A percentile compares a stretch with the other conserved stretches of the same genome.
These are phyloP conservation scores for Cryptococcus jaspeensis DNA, from an alignment of 1,284 basidiomycete genomes.

Conservation along the genomic window DNA sequence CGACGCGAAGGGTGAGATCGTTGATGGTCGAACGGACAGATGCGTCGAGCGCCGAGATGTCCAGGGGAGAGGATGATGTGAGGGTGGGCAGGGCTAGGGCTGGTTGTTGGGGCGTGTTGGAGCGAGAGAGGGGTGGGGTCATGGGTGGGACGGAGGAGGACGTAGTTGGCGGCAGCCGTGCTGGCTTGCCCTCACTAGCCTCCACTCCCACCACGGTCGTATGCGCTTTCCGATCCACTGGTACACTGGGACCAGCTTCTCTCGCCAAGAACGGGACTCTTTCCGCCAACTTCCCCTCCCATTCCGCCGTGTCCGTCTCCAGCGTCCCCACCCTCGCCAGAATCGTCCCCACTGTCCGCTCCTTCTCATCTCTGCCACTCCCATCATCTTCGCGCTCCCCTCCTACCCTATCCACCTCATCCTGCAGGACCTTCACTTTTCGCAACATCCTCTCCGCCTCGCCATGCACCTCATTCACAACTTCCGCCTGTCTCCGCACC, in stretches of 20 bases:
- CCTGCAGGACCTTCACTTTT: neutral
- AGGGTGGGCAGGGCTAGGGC: neutral
- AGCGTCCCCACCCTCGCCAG: constrained; percentile 1
- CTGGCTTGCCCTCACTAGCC: no score
- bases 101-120: neutral
- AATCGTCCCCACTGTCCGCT: neutral
- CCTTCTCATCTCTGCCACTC: neutral
- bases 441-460: constrained; percentile 13
- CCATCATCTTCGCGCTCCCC: neutral
- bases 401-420: neutral
- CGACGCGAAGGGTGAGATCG: constrained; percentile 61
- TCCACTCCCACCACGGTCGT: no score
- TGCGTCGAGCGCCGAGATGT: constrained; percentile 63
- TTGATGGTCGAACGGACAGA: constrained; percentile 70
- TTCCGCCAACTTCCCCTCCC: constrained; percentile 12
- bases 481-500: constrained; percentile 15
- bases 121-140: constrained; percentile 13
- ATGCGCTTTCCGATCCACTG: no score
- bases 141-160: constrained; percentile 30
- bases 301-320: neutral
- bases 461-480: constrained; percentile 9
- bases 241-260: no score
- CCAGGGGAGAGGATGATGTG: constrained; percentile 54
- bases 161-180: constrained; percentile 13
- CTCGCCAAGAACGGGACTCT: constrained; percentile 13